Percentiles rank a stretch among this genome's conserved stretches.
Conservation (phyloP, 345 rosid genomes). For the Trapa bicornis region DNA sequence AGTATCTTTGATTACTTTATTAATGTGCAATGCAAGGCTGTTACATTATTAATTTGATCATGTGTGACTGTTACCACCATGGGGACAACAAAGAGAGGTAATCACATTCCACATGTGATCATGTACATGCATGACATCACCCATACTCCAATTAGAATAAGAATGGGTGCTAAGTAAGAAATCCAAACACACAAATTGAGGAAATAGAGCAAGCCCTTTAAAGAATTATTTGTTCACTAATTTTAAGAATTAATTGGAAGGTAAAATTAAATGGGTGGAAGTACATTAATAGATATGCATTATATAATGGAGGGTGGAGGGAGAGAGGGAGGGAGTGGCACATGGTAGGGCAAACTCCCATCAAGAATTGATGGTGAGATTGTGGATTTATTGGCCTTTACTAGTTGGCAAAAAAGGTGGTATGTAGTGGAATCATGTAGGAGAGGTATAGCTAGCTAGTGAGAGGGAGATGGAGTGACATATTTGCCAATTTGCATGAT, state of each 20-base stretch:
- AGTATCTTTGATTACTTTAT: no score
- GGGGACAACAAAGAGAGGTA: constrained; percentile 6
- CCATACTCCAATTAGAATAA: background rate
- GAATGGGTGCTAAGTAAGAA: background rate
- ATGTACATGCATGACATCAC: background rate
- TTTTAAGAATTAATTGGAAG: background rate
- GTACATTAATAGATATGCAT: no score
- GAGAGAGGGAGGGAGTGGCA: constrained; percentile 8
- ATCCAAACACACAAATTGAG: background rate
- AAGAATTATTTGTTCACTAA: no score
- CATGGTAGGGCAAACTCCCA: constrained; percentile 16
- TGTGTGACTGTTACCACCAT: background rate
- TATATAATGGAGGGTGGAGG: background rate
- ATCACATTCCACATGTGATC: constrained; percentile 3
- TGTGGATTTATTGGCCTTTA: constrained; percentile 5
- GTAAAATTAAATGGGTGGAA: background rate
- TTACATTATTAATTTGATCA: background rate
- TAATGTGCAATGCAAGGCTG: no score
- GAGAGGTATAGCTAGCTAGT: background rate
- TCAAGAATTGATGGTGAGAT: constrained; percentile 10
- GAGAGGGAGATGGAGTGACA: background rate
- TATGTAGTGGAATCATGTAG: constrained; percentile 2
- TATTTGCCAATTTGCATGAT: background rate
- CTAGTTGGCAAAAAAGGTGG: constrained; percentile 12
- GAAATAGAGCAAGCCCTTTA: background rate